These are phyloP conservation scores for Arabidopsis thaliana DNA, from an alignment of 345 rosid species.

Conservation along the genomic window TAIR10.1 NC_003075.7:732001-732500, in stretches of 20 bases:
- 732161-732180: conserved; percentile 60
- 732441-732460: conserved; percentile 63
- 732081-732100: conserved; percentile 73
- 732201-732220: conserved; percentile 80
- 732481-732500: conserved; percentile 70
- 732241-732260: conserved; percentile 91
- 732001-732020: conserved; percentile 58
- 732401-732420: conserved; percentile 16
- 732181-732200: conserved; percentile 71
- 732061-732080: conserved; percentile 75
- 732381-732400: conserved; percentile 11
- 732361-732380: conserved; percentile 6
- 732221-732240: conserved; percentile 89
- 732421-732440: conserved; percentile 60
- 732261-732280: conserved; percentile 69
- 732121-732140: conserved; percentile 94
- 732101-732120: conserved; percentile 93
- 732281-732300: conserved; percentile 62
- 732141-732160: conserved; percentile 66
- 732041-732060: conserved; percentile 92
- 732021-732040: conserved; percentile 85
- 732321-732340: conserved; percentile 24
- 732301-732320: conserved; percentile 46
- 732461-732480: conserved; percentile 54
- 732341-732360: conserved; percentile 23